Percentiles rank a stretch among this genome's conserved stretches.
Conservation (phyloP, 2,329 filamentous ascomycete genomes). For the Shiraia sp. region DNA sequence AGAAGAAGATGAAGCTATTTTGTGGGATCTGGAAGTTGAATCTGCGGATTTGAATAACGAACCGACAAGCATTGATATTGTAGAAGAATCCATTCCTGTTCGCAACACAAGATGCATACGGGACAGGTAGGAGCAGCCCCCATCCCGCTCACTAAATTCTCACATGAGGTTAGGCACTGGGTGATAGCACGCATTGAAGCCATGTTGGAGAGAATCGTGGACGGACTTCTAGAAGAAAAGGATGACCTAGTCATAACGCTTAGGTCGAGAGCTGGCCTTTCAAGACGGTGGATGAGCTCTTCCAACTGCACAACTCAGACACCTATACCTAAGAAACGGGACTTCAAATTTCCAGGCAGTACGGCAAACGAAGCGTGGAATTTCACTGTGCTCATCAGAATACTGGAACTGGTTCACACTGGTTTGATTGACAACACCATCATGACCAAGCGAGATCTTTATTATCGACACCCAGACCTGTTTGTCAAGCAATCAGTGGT, state of each 20-base stretch:
- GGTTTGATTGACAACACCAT: conserved; percentile 53
- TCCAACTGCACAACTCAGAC: not conserved
- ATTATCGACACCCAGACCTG: conserved; percentile 73
- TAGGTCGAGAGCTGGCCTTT: conserved; percentile 37
- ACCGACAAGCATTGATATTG: not conserved
- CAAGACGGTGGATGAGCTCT: conserved; percentile 18
- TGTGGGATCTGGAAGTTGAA: conserved; percentile 11
- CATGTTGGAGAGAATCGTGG: conserved; percentile 57
- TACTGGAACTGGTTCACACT: conserved; percentile 60
- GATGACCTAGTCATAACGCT: conserved; percentile 56
- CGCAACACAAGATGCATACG: not conserved
- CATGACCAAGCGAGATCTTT: conserved; percentile 70
- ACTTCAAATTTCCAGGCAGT: conserved; percentile 58
- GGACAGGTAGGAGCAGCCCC: conserved; percentile 15
- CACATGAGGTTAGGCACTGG: conserved; percentile 26
- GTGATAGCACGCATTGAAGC: conserved; percentile 60
- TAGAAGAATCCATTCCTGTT: not conserved
- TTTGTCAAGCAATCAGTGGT: conserved; percentile 72
- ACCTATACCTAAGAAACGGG: conserved; percentile 21
- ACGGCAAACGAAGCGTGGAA: conserved; percentile 62
- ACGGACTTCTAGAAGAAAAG: conserved; percentile 55
- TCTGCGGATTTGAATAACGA: not conserved
- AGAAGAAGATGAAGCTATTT: conserved; percentile 6
- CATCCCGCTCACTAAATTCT: not conserved
- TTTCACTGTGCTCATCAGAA: conserved; percentile 59